These are phyloP conservation scores for Penicillium waksmanii DNA, from an alignment of 495 filamentous ascomycete species.

Conservation along the genomic window DNA sequence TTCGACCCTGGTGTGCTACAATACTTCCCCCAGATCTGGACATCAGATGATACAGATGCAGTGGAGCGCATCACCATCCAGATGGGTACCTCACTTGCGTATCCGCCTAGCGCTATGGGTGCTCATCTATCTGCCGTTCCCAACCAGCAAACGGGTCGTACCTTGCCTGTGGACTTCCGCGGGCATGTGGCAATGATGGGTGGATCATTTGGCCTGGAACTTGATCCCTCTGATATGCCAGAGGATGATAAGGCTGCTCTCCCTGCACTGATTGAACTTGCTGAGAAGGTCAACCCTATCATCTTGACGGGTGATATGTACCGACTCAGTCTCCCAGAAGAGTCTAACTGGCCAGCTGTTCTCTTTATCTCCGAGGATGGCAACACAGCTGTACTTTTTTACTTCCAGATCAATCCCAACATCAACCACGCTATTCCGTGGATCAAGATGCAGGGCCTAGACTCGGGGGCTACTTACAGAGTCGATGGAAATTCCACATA, in stretches of 20 bases:
- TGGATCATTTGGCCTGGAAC: conserved; percentile 58
- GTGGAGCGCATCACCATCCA: conserved; percentile 57
- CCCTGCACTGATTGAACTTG: conserved; percentile 47
- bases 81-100: conserved; percentile 56
- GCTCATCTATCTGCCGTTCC: conserved; percentile 58
- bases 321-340: conserved; percentile 53
- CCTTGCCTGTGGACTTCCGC: conserved; percentile 51
- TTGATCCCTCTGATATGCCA: conserved; percentile 48
- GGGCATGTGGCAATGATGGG: conserved; percentile 62
- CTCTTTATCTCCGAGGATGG: conserved; percentile 52
- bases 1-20: conserved; percentile 59
- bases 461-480: conserved; percentile 45
- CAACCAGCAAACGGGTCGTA: conserved; percentile 54
- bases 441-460: conserved; percentile 50
- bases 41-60: conserved; percentile 59
- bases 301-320: conserved; percentile 55
- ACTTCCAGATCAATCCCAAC: conserved; percentile 49
- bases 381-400: conserved; percentile 49
- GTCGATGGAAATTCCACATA: conserved; percentile 44
- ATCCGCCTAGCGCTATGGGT: conserved; percentile 60
- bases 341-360: conserved; percentile 58
- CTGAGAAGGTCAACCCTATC: conserved; percentile 55
- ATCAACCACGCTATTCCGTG: conserved; percentile 49
- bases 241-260: conserved; percentile 49
- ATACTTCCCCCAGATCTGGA: conserved; percentile 62